Evolutionary conservation across 2,329 filamentous ascomycete genomes (phyloP), one percentile per base, ranked within the genome.

Genomic region (Trichophyton rubrum): DNA sequence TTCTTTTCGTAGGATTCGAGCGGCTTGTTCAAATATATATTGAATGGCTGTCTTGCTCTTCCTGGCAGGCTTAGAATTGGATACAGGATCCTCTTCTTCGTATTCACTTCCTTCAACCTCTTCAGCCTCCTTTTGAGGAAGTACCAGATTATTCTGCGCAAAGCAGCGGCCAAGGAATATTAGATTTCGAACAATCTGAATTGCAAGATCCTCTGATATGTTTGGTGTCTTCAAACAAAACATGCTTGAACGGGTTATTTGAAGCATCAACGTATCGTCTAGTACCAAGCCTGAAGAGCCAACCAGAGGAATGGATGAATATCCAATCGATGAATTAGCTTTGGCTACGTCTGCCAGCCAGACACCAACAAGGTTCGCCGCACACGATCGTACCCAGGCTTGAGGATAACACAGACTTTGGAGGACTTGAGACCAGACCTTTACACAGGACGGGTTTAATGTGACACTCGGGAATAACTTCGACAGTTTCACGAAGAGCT

Each of bases 311-410:
- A 90, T 72, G 1, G 76, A 78, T 30, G 74, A 74, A 61, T 84
- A 76, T 9, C 79, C 80, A 33, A 69, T 71, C 33, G 77, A 77
- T 51, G 79, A 81, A 67, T 82, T 84, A 8, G 81, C 81, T 62
- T 81, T 80, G 22, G 87, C 88, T 64, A 95, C 85, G 70, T 96
- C 88, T 2, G 85, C 82, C 66, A 96, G 85, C 73, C 89, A 93
- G n/a, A 81, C 79, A 55, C 86, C 86, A 45, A 91, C 76, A 17
- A 97, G 78, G 62, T 83, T 85, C 9, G 90, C 83, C 17, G 90
- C 84, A 6, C 85, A 85, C 57, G 90, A 80, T 71, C 93, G 92
- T 62, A 96, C 85, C 72, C 84, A 83, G 1, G 82, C 75, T 65
- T 93, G 84, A 1, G 84, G 81, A 68, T 89, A 89, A 20, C 84